These are phyloP conservation scores for Podaxis rugospora DNA, from an alignment of 768 basidiomycete species.

Conservation along the genomic window DNA sequence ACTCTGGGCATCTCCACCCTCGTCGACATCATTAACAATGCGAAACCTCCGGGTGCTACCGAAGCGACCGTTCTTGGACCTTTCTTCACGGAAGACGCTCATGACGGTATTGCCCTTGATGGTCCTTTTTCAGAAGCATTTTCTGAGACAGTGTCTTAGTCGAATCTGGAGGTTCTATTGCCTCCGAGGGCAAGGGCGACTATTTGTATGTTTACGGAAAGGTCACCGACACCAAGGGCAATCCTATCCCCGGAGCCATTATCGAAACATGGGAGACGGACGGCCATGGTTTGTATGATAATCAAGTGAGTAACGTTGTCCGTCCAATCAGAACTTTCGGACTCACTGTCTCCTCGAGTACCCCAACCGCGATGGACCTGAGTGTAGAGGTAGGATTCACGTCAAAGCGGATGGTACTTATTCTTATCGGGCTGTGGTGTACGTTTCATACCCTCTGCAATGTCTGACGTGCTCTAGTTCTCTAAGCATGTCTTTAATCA, in stretches of 20 bases:
- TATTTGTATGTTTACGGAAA: slow-evolving; percentile 79
- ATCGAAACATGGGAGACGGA: slow-evolving; percentile 90
- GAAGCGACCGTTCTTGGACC: slow-evolving; percentile 79
- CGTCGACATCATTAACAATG: slow-evolving; percentile 72
- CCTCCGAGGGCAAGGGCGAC: slow-evolving; percentile 83
- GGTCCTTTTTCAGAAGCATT: neutral
- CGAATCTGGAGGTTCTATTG: slow-evolving; percentile 66
- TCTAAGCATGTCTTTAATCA: slow-evolving; percentile 11
- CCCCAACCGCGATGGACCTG: slow-evolving; percentile 47
- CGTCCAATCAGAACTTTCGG: neutral
- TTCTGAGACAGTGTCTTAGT: slow-evolving; percentile 34
- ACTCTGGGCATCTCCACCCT: slow-evolving; percentile 73
- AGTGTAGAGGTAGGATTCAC: slow-evolving; percentile 67
- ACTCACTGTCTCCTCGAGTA: slow-evolving; percentile 40
- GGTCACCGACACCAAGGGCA: slow-evolving; percentile 57
- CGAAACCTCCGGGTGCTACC: slow-evolving; percentile 56
- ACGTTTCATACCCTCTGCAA: slow-evolving; percentile 13
- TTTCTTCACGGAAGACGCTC: slow-evolving; percentile 76
- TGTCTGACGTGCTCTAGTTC: neutral
- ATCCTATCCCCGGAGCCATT: slow-evolving; percentile 57
- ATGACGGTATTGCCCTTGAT: slow-evolving; percentile 45
- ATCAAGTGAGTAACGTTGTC: slow-evolving; percentile 23
- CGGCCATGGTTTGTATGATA: slow-evolving; percentile 42
- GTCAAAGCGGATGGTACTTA: slow-evolving; percentile 60
- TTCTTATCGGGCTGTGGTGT: slow-evolving; percentile 69